phyloP scores from a whole-genome alignment of 805 yeast species.

The Clavispora vitiphila region DNA sequence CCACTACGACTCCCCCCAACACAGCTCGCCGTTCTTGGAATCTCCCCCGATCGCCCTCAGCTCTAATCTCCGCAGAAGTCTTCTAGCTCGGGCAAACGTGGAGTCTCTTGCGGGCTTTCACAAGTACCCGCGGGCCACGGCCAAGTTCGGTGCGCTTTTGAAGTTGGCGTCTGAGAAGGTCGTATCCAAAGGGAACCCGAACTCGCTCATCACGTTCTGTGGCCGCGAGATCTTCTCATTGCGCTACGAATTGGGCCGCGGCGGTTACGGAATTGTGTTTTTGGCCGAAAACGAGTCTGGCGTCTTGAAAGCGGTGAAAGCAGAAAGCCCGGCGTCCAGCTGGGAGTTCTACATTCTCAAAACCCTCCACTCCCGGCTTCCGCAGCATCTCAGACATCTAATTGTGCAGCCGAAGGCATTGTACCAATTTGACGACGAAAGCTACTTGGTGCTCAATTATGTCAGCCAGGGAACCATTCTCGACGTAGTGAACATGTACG shows the following conservation, averaged over 20 bases:
- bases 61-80: not conserved
- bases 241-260: constrained; percentile 61
- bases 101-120: not conserved
- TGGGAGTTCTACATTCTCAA: constrained; percentile 81
- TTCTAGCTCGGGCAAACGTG: not conserved
- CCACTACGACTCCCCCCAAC: constrained; percentile 19
- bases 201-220: constrained; percentile 34
- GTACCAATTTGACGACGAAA: constrained; percentile 59
- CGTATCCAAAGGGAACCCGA: not conserved
- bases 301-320: constrained; percentile 59
- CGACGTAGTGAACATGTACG: constrained; percentile 56
- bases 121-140: not conserved
- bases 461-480: constrained; percentile 67
- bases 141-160: not conserved
- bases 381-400: constrained; percentile 22
- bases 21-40: constrained; percentile 47
- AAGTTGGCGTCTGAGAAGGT: not conserved
- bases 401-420: constrained; percentile 49
- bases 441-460: constrained; percentile 62
- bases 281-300: constrained; percentile 60
- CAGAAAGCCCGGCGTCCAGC: constrained; percentile 60
- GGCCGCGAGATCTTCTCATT: constrained; percentile 42
- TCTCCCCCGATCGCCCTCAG: constrained; percentile 4
- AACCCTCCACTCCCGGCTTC: constrained; percentile 45
- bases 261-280: constrained; percentile 78